Base-by-base conservation (phyloP, 176 grass and related monocot genomes). In the Juncus inflexus region DNA sequence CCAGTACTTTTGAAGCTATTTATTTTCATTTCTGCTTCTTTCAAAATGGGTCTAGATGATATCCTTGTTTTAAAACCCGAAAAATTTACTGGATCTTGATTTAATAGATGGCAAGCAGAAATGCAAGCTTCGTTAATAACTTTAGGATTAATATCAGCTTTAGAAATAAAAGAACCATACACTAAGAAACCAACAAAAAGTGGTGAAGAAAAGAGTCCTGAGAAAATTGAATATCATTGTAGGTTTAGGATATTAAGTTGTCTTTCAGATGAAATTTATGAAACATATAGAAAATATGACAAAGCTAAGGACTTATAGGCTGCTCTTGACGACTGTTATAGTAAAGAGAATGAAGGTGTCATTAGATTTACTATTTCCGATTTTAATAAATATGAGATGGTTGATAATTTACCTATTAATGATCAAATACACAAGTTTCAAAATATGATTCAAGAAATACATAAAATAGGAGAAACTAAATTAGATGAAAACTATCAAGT, bases 201-300 rank as follows among this genome's bases (percentile, higher is more conserved):
- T 42, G 41, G 4, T 3, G 10, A 12, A 40, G 14, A 43, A 41
- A 37, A n/a, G 6, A 65, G 63, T 71, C 7, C 14, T 4, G 38
- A 71, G 3, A 10, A 54, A 40, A 58, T 71, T 12, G 15, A 71
- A 42, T 71, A 15, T 71, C 50, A 56, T 37, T 55, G 6, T 52
- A 15, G 40, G 4, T 74, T 74, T 61, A 73, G 57, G 50, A 74
- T 51, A 42, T 50, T 62, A 61, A 38, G 69, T 50, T 73, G 4
- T 35, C 41, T 74, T 35, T 43, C 37, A 1, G 57, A 51, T 74
- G 70, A 74, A 43, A 56, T 63, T 74, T 50, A 74, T 63, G 70
- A 74, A 74, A 74, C 6, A 28, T 74, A 74, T 62, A 63, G 45
- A 42, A 74, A 74, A 74, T 38, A 52, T 36, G 35, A 47, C 36